Evolutionary conservation across 192 early-diverging fungal genomes (phyloP), one percentile per base, ranked within the genome.

Genomic region (Mortierella claussenii): DNA sequence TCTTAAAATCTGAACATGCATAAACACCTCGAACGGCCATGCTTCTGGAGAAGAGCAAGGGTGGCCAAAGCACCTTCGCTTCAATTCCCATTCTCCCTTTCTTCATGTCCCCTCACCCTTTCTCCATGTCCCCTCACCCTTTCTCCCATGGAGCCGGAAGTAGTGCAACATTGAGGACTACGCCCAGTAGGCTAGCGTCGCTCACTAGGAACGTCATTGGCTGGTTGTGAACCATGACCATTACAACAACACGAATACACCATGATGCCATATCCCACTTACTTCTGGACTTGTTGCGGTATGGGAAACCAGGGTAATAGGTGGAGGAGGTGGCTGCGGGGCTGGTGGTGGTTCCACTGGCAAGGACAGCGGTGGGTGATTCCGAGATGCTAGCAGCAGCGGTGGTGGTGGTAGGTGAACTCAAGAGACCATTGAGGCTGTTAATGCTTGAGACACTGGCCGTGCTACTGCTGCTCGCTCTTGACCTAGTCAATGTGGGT

Each of bases 211-310:
- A 10, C 13, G 37, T 10, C 7, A 40, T 40, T 10, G 13, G 7
- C 7, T 10, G 7, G 13, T 10, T 40, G 13, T 10, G 7, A 40
- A 40, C 13, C 7, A 40, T 40, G 13, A 40, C 13, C 7, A 40
- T 40, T 10, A 40, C 13, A 40, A 40, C 13, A 40, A 40, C 13
- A 40, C 7, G 7, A 40, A 23, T 24, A 49, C 37, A 40, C 13
- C 37, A 40, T 40, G 8, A 40, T 40, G 7, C 13, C 7, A 40
- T 40, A 40, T 40, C 8, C 13, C 37, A 61, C 68, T 69, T 61
- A 69, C 68, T 69, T 30, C 68, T 60, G 3, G 68, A 69, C 59
- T 69, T 69, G 53, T 69, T 69, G 24, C 68, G 58, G 33, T 27
- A 24, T n/a, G 68, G 68, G 27, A 61, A 62, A 18, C 58, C 42